phyloP scores from a whole-genome alignment of 1,284 basidiomycete genomes.

The Trichosporon faecale region DNA sequence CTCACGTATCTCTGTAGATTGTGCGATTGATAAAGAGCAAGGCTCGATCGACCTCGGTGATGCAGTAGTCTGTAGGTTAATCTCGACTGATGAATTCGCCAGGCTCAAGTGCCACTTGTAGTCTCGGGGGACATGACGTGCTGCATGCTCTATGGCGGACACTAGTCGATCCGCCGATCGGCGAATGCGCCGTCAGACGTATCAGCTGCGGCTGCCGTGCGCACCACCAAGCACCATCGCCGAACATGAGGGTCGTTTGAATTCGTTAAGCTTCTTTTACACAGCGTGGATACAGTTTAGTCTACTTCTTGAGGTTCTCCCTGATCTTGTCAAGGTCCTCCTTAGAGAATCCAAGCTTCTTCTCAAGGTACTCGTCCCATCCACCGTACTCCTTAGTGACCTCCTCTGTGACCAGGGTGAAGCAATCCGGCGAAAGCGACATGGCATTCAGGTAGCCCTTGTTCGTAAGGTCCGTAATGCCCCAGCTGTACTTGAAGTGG shows the following conservation, averaged over 20 bases:
- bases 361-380: conserved; percentile 18
- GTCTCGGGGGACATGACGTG: not conserved
- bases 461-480: not conserved
- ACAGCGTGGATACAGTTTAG: not conserved
- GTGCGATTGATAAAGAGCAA: not conserved
- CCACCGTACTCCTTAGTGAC: conserved; percentile 17
- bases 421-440: conserved; percentile 13
- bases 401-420: not conserved
- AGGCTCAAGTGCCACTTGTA: not conserved
- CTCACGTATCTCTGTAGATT: not conserved
- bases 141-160: not conserved
- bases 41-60: not conserved
- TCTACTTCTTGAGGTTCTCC: conserved; percentile 14
- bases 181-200: not conserved
- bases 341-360: conserved; percentile 14
- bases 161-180: not conserved
- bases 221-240: not conserved
- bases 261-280: not conserved
- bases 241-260: not conserved
- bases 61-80: not conserved
- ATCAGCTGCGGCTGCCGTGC: not conserved
- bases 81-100: not conserved
- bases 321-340: conserved; percentile 17
- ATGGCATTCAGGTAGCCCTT: conserved; percentile 19
- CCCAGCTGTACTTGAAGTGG: not conserved